These are phyloP conservation scores for Lonicera japonica DNA, from an alignment of 129 eudicot genomes.

Conservation along the genomic window DNA sequence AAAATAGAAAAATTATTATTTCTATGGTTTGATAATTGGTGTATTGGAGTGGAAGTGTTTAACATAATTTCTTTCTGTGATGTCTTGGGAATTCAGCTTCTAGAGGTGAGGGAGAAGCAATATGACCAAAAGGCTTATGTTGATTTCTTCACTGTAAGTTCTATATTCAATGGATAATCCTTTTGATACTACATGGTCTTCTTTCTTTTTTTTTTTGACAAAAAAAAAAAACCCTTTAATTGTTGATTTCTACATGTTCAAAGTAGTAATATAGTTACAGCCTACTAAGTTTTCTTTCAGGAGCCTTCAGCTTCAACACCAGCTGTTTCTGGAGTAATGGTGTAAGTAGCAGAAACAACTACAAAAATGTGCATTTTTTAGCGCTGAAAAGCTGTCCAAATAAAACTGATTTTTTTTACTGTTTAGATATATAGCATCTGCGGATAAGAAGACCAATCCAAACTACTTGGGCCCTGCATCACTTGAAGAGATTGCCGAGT, in stretches of 20 bases:
- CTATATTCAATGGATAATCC: not conserved
- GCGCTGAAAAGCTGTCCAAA: not conserved
- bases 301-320: conserved; percentile 45
- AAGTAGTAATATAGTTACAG: not conserved
- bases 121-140: conserved; percentile 77
- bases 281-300: conserved; percentile 30
- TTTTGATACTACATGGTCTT: not conserved
- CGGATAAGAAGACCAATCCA: conserved; percentile 55
- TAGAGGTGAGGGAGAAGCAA: conserved; percentile 97
- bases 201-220: not conserved
- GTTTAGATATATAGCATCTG: conserved; percentile 76
- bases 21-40: too few species aligned
- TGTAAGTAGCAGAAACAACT: conserved; percentile 53
- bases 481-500: conserved; percentile 79
- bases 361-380: not conserved
- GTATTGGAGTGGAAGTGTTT: too few species aligned
- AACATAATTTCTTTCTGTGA: not conserved
- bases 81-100: conserved; percentile 37
- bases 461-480: conserved; percentile 93
- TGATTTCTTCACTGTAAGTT: conserved; percentile 85
- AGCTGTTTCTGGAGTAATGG: conserved; percentile 57
- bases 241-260: not conserved
- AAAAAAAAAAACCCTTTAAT: too few species aligned
- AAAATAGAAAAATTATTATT: too few species aligned
- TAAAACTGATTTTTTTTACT: conserved; percentile 7